Evolutionary conservation across 23 red algal species (phyloP), one percentile per base, ranked within the genome.

Genomic region (Cyanidioschyzon merolae): DNA sequence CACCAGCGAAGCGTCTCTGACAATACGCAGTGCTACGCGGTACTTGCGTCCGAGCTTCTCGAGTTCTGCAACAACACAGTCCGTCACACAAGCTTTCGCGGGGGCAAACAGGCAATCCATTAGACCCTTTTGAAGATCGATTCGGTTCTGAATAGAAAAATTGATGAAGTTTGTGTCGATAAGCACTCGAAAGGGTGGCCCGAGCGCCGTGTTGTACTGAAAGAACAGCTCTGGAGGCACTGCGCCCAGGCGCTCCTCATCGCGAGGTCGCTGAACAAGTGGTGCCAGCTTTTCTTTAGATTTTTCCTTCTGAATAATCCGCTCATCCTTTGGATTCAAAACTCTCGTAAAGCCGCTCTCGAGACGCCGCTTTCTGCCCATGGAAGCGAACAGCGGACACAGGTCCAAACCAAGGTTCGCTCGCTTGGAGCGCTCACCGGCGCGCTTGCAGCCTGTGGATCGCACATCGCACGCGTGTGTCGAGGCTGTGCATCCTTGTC

Each of bases 131-230:
- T 80, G 71, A 26, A 97, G 78, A 57, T 97, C 93, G 25, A 97
- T 54, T 68, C 90, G 90, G 93, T 97, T 97, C 1, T 68, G 58
- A 25, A 97, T 85, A 39, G 83, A 88, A 38, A 97, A 91, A 79
- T 97, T 97, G 80, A 97, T 78, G 74, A 97, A 97, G 79, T 97
- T 97, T 39, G 93, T 97, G 54, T 97, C 93, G 37, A 97, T 40
- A 45, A 97, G 74, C 32, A 95, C 82, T 71, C 85, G 88, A 76
- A 90, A 97, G 18, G 93, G 93, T 21, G 93, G 93, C 26, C 93
- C 93, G 2, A 97, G 84, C 37, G 87, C 82, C 0, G 84, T 58
- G 78, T 97, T 97, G 78, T 88, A 88, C 0, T 77, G 83, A 50
- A 97, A 97, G 54, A 97, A 97, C 79, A 97, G 79, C 0, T 83